Evolutionary conservation across 169 alveolate genomes (phyloP), one percentile per base, ranked within the genome.

Genomic region (Plasmodium knowlesi): DNA sequence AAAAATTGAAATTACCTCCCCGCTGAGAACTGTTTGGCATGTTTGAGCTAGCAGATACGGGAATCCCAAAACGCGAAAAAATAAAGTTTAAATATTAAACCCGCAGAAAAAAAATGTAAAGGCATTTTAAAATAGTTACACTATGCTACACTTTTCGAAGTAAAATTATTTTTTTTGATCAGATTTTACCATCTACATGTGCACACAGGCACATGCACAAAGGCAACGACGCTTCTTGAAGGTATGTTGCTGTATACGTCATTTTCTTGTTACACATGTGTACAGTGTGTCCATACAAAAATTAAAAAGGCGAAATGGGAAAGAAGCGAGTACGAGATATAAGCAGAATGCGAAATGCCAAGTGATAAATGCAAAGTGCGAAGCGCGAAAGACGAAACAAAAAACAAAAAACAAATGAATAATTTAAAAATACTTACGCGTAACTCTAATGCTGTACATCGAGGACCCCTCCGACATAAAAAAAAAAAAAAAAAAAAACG

Each of bases 391-490:
- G 41, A 67, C 14, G 37, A 67, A 67, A 84, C 83, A 84, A 22
- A 70, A 41, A 70, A 83, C 72, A 84, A 84, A 67, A 84, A 84
- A 84, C 83, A 84, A 84, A 84, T 84, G 34, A 19, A 70, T 12
- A 28, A 70, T 71, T 84, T 84, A 28, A 70, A 84, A 84, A 84
- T 32, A 43, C 72, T 8, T n/a, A 10, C 37, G 14, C 32, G 34
- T 8, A 61, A 6, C 71, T 78, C 16, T 41, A 28, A 78, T 25
- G 43, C 50, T 19, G 30, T 8, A 78, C 12, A 67, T 28, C 41
- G 39, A 54, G 37, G 70, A 4, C 16, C 67, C 67, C 16, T 81
- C 54, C 22, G 79, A 39, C 89, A 81, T 53, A 82, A 82, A 82
- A 82, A 82, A 50, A 25, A 25, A 50, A 8, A 2, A 2, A 57